Conservation (phyloP, 768 basidiomycete genomes). For the Tulasnella sp. region DNA sequence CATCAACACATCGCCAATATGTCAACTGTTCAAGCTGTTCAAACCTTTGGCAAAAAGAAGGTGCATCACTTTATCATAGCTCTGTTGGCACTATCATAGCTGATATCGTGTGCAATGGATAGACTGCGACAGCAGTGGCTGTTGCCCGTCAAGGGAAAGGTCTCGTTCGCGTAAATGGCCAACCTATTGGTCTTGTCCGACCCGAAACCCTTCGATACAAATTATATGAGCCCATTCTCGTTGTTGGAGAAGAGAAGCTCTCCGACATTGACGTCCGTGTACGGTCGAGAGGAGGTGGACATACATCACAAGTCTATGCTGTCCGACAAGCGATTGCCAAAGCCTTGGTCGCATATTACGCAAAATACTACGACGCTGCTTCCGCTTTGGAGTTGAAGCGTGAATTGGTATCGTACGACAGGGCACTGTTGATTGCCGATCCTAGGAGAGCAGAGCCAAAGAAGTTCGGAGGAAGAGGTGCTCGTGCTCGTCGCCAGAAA, state of each 20-base stretch:
- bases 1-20: conserved; percentile 43
- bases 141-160: conserved; percentile 95
- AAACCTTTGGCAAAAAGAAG: conserved; percentile 99
- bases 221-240: conserved; percentile 94
- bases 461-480: conserved; percentile 98
- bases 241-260: conserved; percentile 83
- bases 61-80: conserved; percentile 29
- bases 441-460: conserved; percentile 98
- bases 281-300: conserved; percentile 97
- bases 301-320: conserved; percentile 97
- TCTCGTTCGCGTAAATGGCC: conserved; percentile 91
- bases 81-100: background rate
- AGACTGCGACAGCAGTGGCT: conserved; percentile 98
- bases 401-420: conserved; percentile 91
- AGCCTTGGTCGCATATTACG: conserved; percentile 94
- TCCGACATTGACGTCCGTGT: conserved; percentile 86
- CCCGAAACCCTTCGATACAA: conserved; percentile 95
- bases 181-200: conserved; percentile 89
- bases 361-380: conserved; percentile 96
- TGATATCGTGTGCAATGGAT: conserved; percentile 5
- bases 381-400: conserved; percentile 97
- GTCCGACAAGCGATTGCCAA: conserved; percentile 98
- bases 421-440: conserved; percentile 79
- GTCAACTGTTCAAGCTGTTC: conserved; percentile 72
- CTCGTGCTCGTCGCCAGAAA: conserved; percentile 96